Evolutionary conservation across 1,284 basidiomycete species (phyloP), one percentile per base, ranked within the genome.

Genomic region (Microbotryum violaceum): DNA sequence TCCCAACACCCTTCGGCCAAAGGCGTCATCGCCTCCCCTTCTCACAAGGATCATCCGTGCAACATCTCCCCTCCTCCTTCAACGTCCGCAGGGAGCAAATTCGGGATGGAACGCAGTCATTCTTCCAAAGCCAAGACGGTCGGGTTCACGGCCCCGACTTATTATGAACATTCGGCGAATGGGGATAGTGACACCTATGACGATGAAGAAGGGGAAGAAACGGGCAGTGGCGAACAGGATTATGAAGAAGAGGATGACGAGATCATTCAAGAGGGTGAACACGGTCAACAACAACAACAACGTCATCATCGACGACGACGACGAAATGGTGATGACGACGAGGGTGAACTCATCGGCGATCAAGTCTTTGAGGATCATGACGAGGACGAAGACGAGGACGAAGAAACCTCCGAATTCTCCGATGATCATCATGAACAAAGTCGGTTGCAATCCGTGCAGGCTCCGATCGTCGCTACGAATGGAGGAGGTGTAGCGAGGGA

Each of bases 171-270:
- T 61, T 78, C 78, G 0, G 78, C 77, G 5, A 72, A 74, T 54
- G 75, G 79, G 0, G 85, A 88, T 60, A 88, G 85, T 82, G 85
- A 87, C 49, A 83, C 85, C 42, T 86, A 84, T 7, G 63, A 71
- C 14, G 70, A 66, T 12, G 70, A 65, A 6, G 37, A 42, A 58
- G 69, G 14, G 56, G 58, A 31, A 12, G 37, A 42, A 18, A 42
- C 37, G 5, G 37, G 37, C 3, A 42, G 37, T 42, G 37, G 37
- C 3, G 68, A 69, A 53, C 71, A 68, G 21, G 70, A 70, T 29
- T 67, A 70, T 14, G 64, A 54, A 6, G 67, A 71, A 44, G 65
- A 64, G 20, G 65, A 68, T 42, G 70, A 66, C 21, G 63, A 66
- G 44, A 62, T 63, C 60, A 53, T 58, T 53, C 61, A 63, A 21